A percentile compares a stretch with the other conserved stretches of the same genome.
phyloP scores from a whole-genome alignment of 2,329 filamentous ascomycete genomes.

The Thielaviopsis populi region DNA sequence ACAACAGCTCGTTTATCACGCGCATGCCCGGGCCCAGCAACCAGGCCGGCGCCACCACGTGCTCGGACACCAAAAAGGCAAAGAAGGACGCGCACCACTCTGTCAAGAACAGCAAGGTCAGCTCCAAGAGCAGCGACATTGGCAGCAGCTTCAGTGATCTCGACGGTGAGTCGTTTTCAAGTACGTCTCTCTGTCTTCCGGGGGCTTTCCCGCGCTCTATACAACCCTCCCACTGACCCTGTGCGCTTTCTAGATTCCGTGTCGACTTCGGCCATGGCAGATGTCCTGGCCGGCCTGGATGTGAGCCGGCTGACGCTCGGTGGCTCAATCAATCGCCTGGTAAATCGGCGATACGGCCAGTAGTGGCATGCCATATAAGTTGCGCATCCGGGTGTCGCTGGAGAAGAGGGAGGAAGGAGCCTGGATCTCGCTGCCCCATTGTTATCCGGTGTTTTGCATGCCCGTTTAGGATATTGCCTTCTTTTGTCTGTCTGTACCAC shows the following conservation, averaged over 20 bases:
- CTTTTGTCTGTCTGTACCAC: not conserved
- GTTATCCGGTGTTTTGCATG: not conserved
- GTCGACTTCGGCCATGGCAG: constrained; percentile 66
- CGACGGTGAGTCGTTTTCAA: constrained; percentile 40
- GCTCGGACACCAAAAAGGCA: constrained; percentile 45
- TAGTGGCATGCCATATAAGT: not conserved
- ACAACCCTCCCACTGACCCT: constrained; percentile 1
- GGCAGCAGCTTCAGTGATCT: constrained; percentile 78
- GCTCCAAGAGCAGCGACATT: constrained; percentile 57
- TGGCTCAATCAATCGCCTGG: constrained; percentile 17
- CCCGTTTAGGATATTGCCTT: not conserved
- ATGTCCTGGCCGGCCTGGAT: constrained; percentile 54
- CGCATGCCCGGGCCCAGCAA: constrained; percentile 22
- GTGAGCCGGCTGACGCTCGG: constrained; percentile 31
- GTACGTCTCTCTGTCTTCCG: constrained; percentile 8
- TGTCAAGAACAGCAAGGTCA: constrained; percentile 32
- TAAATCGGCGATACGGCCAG: constrained; percentile 7
- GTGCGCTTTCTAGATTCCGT: constrained; percentile 47
- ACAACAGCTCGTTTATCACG: constrained; percentile 36
- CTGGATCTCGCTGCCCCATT: too few relatives aligned
- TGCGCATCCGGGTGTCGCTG: too few relatives aligned
- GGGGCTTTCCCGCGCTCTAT: not conserved
- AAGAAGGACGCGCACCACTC: constrained; percentile 44
- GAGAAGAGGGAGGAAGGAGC: too few relatives aligned
- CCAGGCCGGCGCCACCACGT: constrained; percentile 26